These are phyloP conservation scores for Aegilops speltoides DNA, from an alignment of 176 grass and related monocot species.

Conservation along the genomic window DNA sequence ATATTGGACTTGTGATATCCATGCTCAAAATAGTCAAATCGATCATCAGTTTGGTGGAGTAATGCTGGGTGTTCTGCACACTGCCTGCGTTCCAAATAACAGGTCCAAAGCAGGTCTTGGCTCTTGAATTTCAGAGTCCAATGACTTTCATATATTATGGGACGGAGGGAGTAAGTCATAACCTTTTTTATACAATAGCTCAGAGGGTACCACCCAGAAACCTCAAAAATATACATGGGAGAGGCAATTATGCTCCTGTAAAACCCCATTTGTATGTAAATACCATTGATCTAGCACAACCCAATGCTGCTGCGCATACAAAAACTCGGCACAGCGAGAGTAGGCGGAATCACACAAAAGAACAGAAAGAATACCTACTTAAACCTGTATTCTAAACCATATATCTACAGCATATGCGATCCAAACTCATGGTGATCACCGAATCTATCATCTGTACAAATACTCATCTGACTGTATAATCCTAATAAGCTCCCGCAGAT, in stretches of 20 bases:
- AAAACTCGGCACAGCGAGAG: conserved; percentile 40
- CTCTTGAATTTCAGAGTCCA: background rate
- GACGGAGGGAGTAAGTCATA: too few relatives aligned
- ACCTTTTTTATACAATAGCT: background rate
- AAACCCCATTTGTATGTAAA: background rate
- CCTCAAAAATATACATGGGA: background rate
- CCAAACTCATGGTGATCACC: background rate
- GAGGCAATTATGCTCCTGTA: background rate
- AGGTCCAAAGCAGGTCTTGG: background rate
- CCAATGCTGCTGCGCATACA: conserved; percentile 14
- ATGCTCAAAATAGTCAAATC: background rate
- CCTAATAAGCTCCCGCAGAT: conserved; percentile 57
- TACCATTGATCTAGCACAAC: conserved; percentile 12
- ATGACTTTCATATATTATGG: background rate
- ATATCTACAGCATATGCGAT: conserved; percentile 15
- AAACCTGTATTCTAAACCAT: conserved; percentile 9
- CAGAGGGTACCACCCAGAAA: background rate
- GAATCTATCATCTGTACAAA: conserved; percentile 35
- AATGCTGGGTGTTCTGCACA: background rate
- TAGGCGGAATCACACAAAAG: conserved; percentile 22
- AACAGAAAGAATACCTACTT: conserved; percentile 20
- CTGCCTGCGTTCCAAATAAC: background rate
- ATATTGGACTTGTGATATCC: background rate
- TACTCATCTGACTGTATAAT: conserved; percentile 48
- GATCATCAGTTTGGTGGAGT: background rate